Percentiles rank a stretch among this genome's conserved stretches.
Conservation (phyloP, 163 green algal species). For the Trebouxia gelatinosa region DNA sequence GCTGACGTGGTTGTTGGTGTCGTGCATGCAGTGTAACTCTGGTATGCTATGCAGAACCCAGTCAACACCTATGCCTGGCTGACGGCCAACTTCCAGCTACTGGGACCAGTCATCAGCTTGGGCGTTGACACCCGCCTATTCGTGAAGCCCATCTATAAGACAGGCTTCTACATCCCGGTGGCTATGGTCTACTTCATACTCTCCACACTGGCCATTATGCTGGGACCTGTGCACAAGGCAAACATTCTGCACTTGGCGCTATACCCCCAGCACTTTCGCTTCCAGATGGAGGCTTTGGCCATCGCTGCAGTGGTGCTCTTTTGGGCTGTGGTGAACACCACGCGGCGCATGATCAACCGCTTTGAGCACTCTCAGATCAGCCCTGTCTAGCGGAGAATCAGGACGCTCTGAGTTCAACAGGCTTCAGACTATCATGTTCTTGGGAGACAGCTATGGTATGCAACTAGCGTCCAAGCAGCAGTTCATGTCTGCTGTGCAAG, state of each 20-base stretch:
- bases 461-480: no score
- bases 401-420: no score
- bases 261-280: background rate
- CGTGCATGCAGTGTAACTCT: no score
- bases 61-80: background rate
- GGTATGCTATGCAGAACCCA: conserved; percentile 10
- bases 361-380: no score
- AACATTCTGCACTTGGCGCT: background rate
- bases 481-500: no score
- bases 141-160: background rate
- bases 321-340: background rate
- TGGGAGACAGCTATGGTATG: no score
- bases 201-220: background rate
- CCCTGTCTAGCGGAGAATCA: no score
- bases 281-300: background rate
- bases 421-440: no score
- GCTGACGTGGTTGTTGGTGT: no score
- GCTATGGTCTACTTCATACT: background rate
- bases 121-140: background rate
- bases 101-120: conserved; percentile 5
- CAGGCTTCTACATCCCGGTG: background rate
- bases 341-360: conserved; percentile 15
- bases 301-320: background rate
- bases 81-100: background rate
- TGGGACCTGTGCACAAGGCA: background rate